Conservation (phyloP, 768 basidiomycete genomes). For the Boletus sensibilis region DNA sequence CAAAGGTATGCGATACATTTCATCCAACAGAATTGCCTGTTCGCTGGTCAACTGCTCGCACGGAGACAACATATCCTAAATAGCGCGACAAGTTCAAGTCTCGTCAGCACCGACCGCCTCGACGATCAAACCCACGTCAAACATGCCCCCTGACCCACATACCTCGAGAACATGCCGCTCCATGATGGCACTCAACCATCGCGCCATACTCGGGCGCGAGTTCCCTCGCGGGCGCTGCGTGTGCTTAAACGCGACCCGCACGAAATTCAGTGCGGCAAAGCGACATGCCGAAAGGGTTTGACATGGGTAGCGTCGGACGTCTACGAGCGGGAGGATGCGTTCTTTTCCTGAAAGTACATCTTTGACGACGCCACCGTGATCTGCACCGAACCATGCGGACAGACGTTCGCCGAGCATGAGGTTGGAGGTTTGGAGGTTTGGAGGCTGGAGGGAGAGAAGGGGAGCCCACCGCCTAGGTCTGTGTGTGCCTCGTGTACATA, state of each 20-base stretch:
- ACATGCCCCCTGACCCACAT: neutral
- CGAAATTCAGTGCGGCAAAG: constrained; percentile 63
- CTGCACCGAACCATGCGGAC: constrained; percentile 11
- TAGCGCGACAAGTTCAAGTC: neutral
- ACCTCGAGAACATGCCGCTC: constrained; percentile 22
- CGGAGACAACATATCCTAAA: constrained; percentile 51
- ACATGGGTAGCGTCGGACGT: constrained; percentile 48
- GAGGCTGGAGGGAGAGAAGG: neutral
- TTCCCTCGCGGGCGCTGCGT: constrained; percentile 4
- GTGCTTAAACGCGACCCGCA: constrained; percentile 43
- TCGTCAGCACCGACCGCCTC: constrained; percentile 1
- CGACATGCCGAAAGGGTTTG: constrained; percentile 48
- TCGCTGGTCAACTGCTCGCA: constrained; percentile 48
- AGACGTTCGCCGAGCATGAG: constrained; percentile 18
- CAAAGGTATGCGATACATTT: constrained; percentile 46
- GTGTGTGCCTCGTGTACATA: constrained; percentile 18
- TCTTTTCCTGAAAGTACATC: constrained; percentile 35
- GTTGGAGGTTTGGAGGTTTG: neutral
- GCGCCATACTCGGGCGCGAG: neutral
- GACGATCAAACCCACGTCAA: neutral
- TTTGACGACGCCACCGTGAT: constrained; percentile 7
- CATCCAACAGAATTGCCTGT: constrained; percentile 49
- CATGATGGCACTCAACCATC: constrained; percentile 15
- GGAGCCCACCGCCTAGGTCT: neutral
- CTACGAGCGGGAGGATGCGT: constrained; percentile 43